Evolutionary conservation across 148 eudicot species (phyloP).

Genomic region (Agrostemma githago): DNA sequence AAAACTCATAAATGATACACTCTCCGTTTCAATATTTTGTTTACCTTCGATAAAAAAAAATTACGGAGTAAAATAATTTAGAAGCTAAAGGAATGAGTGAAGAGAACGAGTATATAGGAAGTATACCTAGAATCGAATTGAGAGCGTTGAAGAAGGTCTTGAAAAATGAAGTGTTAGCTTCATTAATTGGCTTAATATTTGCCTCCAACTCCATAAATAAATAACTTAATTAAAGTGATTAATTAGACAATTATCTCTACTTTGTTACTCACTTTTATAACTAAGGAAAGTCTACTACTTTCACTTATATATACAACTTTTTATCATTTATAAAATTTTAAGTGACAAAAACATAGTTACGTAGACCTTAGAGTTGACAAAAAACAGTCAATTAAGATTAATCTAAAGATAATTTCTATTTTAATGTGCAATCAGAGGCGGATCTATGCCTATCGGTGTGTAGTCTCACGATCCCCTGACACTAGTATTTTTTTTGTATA

Average conservation of each 20-base stretch:
- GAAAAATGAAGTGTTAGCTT: slow-evolving; percentile 26
- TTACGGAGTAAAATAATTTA: too few species aligned
- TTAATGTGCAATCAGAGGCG: neutral
- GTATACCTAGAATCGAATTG: slow-evolving; percentile 26
- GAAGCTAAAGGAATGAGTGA: neutral
- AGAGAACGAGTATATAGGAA: neutral
- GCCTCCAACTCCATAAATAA: slow-evolving; percentile 23
- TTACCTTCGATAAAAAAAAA: neutral
- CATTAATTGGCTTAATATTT: slow-evolving; percentile 7
- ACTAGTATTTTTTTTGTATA: too few species aligned
- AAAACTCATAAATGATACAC: too few species aligned
- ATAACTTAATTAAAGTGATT: neutral
- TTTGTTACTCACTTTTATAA: neutral
- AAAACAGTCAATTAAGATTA: neutral
- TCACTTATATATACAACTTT: slow-evolving; percentile 1
- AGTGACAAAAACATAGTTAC: slow-evolving; percentile 1
- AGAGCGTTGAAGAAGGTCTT: slow-evolving; percentile 31
- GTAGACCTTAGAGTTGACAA: slow-evolving; percentile 1
- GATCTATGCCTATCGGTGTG: too few species aligned
- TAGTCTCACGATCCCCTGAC: too few species aligned
- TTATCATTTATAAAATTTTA: neutral
- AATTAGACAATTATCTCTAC: neutral
- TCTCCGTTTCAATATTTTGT: too few species aligned
- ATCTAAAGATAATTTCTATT: neutral
- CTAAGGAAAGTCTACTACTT: neutral